phyloP scores from a whole-genome alignment of 2,329 filamentous ascomycete species.

The Cercospora zeae-maydis region DNA sequence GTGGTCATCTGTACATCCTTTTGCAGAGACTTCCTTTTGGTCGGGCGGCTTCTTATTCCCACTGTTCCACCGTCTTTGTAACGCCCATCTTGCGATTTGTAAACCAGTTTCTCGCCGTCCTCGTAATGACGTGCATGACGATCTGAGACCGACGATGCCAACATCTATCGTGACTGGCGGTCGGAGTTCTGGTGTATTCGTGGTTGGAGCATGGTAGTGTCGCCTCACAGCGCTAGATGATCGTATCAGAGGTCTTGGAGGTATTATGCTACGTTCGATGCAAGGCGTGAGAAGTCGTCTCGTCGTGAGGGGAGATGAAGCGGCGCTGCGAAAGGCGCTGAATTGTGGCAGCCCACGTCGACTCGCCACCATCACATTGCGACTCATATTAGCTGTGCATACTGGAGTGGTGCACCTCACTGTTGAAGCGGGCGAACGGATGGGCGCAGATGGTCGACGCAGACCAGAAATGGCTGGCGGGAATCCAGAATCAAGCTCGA shows the following conservation, averaged over 20 bases:
- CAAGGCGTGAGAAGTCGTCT: slow-evolving; percentile 12
- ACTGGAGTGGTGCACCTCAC: slow-evolving; percentile 13
- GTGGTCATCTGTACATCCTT: slow-evolving; percentile 24
- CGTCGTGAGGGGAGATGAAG: slow-evolving; percentile 11
- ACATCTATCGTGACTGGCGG: slow-evolving; percentile 19
- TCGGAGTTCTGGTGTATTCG: slow-evolving; percentile 26
- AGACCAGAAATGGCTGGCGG: neutral
- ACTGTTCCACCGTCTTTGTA: slow-evolving; percentile 26
- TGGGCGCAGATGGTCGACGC: slow-evolving; percentile 11
- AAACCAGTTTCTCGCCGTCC: slow-evolving; percentile 12
- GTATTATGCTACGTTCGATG: neutral
- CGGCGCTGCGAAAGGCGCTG: slow-evolving; percentile 11
- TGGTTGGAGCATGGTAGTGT: slow-evolving; percentile 22
- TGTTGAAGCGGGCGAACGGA: slow-evolving; percentile 15
- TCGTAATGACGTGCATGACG: slow-evolving; percentile 7
- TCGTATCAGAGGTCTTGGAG: slow-evolving; percentile 2
- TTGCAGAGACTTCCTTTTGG: slow-evolving; percentile 16
- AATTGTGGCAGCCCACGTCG: slow-evolving; percentile 20
- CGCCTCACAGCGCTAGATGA: neutral
- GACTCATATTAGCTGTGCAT: slow-evolving; percentile 39
- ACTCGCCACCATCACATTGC: slow-evolving; percentile 35
- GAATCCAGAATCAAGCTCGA: slow-evolving; percentile 10
- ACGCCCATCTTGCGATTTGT: slow-evolving; percentile 8
- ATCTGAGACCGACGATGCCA: slow-evolving; percentile 13
- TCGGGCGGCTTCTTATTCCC: slow-evolving; percentile 14